Conservation (phyloP, 1,139 yeast species). For the Hansenula anomala region DNA sequence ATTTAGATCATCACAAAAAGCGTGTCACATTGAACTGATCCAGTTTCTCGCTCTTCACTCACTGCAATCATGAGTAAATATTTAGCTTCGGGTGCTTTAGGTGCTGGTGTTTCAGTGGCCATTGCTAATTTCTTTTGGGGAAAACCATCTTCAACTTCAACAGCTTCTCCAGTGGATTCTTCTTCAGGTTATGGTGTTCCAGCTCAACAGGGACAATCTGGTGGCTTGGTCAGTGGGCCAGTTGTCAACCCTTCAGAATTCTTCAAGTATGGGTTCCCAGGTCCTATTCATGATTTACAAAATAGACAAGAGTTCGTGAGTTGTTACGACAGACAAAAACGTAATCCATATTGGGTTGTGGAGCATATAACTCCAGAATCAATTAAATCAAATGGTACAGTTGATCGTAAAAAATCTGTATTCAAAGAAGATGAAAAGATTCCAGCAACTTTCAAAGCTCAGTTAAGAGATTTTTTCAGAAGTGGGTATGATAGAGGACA, state of each 20-base stretch:
- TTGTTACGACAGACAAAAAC: constrained; percentile 77
- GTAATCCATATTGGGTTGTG: constrained; percentile 90
- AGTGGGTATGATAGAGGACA: constrained; percentile 98
- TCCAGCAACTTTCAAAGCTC: constrained; percentile 72
- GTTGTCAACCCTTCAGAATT: constrained; percentile 68
- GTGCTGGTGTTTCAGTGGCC: constrained; percentile 17
- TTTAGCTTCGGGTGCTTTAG: constrained; percentile 14
- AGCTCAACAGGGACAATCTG: background rate
- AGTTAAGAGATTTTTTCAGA: constrained; percentile 80
- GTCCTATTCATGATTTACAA: constrained; percentile 83
- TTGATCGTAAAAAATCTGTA: constrained; percentile 72
- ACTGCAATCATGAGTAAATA: constrained; percentile 14
- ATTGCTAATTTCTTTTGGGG: constrained; percentile 23
- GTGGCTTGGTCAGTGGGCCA: background rate
- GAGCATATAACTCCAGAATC: constrained; percentile 87
- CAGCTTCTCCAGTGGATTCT: constrained; percentile 1
- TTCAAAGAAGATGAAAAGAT: constrained; percentile 86
- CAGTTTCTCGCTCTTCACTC: background rate
- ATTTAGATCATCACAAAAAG: background rate
- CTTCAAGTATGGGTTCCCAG: constrained; percentile 90
- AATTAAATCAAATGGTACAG: constrained; percentile 38
- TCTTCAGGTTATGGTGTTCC: constrained; percentile 2
- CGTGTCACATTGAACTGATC: no score
- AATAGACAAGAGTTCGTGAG: constrained; percentile 73
- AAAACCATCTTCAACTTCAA: constrained; percentile 7